Evolutionary conservation across 1,284 basidiomycete species (phyloP).

Genomic region (Volvariella surrecta): DNA sequence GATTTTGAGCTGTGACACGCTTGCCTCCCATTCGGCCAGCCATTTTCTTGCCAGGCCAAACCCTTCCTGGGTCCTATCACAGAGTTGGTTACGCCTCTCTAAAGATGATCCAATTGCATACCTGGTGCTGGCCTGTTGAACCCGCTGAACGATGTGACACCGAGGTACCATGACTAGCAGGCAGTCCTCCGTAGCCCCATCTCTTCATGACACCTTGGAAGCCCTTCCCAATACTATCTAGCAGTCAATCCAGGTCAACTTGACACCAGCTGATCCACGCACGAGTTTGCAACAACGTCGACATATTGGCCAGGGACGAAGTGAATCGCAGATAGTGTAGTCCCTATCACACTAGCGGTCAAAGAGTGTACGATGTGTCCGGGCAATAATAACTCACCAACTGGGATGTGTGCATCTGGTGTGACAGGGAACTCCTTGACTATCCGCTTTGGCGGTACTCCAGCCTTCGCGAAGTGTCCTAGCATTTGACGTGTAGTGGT

Average conservation of each 20-base stretch:
- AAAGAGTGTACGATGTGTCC: neutral
- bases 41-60: conserved; percentile 99
- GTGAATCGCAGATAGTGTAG: conserved; percentile 84
- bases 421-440: conserved; percentile 90
- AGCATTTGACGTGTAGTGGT: conserved; percentile 68
- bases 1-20: conserved; percentile 82
- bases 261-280: conserved; percentile 26
- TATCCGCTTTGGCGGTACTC: conserved; percentile 79
- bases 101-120: conserved; percentile 19
- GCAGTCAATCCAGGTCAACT: conserved; percentile 7
- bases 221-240: conserved; percentile 84
- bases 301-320: conserved; percentile 98
- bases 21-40: conserved; percentile 88
- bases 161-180: conserved; percentile 95
- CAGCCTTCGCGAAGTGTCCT: conserved; percentile 83
- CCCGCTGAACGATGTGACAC: conserved; percentile 90
- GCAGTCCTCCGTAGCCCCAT: conserved; percentile 88
- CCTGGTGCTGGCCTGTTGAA: conserved; percentile 93
- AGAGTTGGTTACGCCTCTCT: conserved; percentile 6
- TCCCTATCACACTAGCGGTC: conserved; percentile 43
- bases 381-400: conserved; percentile 49
- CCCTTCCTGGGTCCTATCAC: conserved; percentile 81
- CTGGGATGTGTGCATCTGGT: conserved; percentile 81
- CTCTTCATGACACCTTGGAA: conserved; percentile 98
- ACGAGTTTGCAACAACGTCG: conserved; percentile 92